These are phyloP conservation scores for Tulasnella sp. DNA, from an alignment of 768 basidiomycete genomes.

Conservation along the genomic window DNA sequence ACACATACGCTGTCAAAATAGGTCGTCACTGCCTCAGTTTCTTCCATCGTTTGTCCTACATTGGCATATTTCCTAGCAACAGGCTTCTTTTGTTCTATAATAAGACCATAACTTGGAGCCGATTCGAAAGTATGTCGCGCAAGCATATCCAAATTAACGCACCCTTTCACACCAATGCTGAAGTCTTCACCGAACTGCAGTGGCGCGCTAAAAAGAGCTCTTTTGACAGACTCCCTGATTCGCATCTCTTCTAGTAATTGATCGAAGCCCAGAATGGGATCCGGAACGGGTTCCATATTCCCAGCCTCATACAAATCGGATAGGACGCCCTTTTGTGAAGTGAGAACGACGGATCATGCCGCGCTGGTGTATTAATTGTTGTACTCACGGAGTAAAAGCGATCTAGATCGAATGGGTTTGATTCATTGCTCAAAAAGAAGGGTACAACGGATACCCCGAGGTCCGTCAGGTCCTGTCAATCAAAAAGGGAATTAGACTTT, in stretches of 20 bases:
- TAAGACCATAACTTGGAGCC: conserved; percentile 58
- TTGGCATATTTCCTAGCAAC: conserved; percentile 72
- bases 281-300: conserved; percentile 49
- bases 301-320: conserved; percentile 34
- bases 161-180: conserved; percentile 74
- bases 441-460: conserved; percentile 70
- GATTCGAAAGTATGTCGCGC: not conserved
- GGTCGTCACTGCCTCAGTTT: conserved; percentile 52
- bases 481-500: not conserved
- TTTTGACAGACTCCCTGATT: conserved; percentile 70
- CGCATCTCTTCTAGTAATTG: conserved; percentile 41
- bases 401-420: conserved; percentile 52
- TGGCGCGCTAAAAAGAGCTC: conserved; percentile 68
- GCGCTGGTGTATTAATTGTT: not conserved
- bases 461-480: conserved; percentile 60
- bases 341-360: not conserved
- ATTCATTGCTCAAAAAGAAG: conserved; percentile 68
- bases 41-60: conserved; percentile 62
- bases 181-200: conserved; percentile 64
- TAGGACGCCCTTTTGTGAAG: conserved; percentile 42
- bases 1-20: conserved; percentile 62
- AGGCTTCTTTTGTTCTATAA: conserved; percentile 81
- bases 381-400: conserved; percentile 66
- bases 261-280: conserved; percentile 43
- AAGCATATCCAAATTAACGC: conserved; percentile 21